These are phyloP conservation scores for Pleurotus citrinopileatus DNA, from an alignment of 768 basidiomycete species.

Conservation along the genomic window DNA sequence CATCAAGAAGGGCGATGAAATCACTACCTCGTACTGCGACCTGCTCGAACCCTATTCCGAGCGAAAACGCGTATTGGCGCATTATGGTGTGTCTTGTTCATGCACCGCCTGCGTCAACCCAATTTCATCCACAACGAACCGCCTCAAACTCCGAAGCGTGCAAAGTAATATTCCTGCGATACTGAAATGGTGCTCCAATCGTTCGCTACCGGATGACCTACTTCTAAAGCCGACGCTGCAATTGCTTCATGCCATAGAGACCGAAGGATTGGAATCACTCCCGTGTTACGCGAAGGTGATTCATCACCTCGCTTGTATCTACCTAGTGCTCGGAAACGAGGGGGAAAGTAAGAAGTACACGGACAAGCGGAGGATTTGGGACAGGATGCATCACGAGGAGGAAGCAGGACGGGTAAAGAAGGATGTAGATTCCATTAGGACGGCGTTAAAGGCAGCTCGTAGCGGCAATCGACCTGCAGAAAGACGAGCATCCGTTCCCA, in stretches of 20 bases:
- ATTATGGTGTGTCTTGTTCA: not conserved
- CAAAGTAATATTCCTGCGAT: not conserved
- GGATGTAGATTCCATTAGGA: no score
- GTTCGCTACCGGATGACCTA: not conserved
- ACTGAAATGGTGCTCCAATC: not conserved
- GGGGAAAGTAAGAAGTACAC: not conserved
- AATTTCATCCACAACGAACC: not conserved
- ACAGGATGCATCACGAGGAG: not conserved
- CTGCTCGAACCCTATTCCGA: not conserved
- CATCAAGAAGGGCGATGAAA: not conserved
- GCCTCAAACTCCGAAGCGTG: not conserved
- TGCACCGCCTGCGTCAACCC: not conserved
- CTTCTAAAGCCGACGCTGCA: not conserved
- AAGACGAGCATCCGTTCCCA: no score
- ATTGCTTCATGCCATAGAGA: not conserved
- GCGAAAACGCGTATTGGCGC: not conserved
- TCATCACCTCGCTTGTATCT: not conserved
- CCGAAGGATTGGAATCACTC: not conserved
- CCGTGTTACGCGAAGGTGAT: not conserved
- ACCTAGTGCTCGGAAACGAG: not conserved
- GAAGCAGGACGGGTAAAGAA: no score
- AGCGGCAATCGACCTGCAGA: no score
- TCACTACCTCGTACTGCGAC: slow-evolving; percentile 3
- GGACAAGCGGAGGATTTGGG: not conserved
- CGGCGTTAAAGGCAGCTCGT: no score